Percentiles rank a stretch among this genome's conserved stretches.
Conservation (phyloP, 2,329 filamentous ascomycete species). For the Massarina eburnea region DNA sequence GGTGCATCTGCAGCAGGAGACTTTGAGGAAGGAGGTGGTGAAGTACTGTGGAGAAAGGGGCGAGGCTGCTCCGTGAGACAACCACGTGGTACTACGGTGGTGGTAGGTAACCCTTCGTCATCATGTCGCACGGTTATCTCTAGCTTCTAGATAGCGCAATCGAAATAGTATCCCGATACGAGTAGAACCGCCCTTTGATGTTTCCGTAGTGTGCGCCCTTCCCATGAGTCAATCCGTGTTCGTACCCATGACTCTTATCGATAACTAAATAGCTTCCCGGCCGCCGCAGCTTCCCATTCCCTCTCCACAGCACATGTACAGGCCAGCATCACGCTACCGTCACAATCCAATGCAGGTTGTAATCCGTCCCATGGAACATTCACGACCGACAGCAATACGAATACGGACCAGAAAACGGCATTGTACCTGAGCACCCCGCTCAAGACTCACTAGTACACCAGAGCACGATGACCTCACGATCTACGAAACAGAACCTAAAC, state of each 20-base stretch:
- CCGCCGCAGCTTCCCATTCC: background rate
- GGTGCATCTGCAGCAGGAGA: constrained; percentile 64
- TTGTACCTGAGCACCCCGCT: constrained; percentile 17
- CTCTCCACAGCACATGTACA: background rate
- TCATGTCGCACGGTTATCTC: too few relatives aligned
- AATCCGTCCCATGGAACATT: constrained; percentile 38
- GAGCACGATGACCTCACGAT: constrained; percentile 36
- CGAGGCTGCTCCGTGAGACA: constrained; percentile 31
- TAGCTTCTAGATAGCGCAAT: too few relatives aligned
- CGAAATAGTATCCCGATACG: too few relatives aligned
- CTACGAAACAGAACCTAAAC: constrained; percentile 53
- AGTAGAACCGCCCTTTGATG: too few relatives aligned
- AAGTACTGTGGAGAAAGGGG: constrained; percentile 70
- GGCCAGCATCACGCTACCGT: too few relatives aligned
- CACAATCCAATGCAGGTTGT: background rate
- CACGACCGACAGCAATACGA: constrained; percentile 15
- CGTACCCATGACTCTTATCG: constrained; percentile 1
- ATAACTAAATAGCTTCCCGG: constrained; percentile 13
- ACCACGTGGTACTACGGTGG: background rate
- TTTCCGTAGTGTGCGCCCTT: background rate
- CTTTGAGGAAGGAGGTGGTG: constrained; percentile 70
- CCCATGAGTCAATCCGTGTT: constrained; percentile 3
- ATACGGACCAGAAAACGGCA: constrained; percentile 25
- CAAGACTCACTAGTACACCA: background rate
- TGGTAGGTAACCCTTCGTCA: too few relatives aligned